Evolutionary conservation across 805 yeast genomes (phyloP).

Genomic region (Vanderwaltozyma polyspora): DNA sequence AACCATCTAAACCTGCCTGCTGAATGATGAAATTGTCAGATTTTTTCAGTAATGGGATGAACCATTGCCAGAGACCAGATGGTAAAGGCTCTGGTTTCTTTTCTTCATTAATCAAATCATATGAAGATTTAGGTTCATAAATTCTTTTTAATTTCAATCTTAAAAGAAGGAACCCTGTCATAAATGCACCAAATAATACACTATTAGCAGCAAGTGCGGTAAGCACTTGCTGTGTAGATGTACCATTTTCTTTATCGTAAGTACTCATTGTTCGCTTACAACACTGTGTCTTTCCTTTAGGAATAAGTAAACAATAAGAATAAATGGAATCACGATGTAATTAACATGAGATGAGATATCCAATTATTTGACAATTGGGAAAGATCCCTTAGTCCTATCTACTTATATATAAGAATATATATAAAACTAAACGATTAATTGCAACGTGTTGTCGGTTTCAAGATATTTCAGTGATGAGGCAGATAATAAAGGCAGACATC

Average conservation of each 20-base stretch:
- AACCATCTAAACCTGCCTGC: slow-evolving; percentile 92
- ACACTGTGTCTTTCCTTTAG: no score
- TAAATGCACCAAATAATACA: slow-evolving; percentile 50
- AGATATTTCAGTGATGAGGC: no score
- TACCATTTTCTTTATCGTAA: no score
- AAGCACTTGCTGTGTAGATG: slow-evolving; percentile 67
- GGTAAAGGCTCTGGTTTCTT: slow-evolving; percentile 68
- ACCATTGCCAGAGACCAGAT: slow-evolving; percentile 59
- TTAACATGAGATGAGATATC: no score
- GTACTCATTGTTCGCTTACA: not conserved
- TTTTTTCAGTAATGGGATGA: slow-evolving; percentile 48
- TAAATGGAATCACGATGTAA: no score
- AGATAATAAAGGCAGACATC: no score
- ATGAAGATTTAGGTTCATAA: slow-evolving; percentile 72
- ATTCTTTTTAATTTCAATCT: slow-evolving; percentile 63
- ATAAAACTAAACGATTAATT: no score
- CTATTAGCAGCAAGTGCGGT: slow-evolving; percentile 63
- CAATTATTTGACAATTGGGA: no score
- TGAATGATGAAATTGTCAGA: slow-evolving; percentile 67
- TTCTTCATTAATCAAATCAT: slow-evolving; percentile 45
- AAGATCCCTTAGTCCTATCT: no score
- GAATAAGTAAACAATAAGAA: no score
- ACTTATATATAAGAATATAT: no score
- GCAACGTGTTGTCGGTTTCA: no score
- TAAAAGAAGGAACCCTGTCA: slow-evolving; percentile 50